Conservation (phyloP, 345 rosid genomes). For the Linum usitatissimum region DNA sequence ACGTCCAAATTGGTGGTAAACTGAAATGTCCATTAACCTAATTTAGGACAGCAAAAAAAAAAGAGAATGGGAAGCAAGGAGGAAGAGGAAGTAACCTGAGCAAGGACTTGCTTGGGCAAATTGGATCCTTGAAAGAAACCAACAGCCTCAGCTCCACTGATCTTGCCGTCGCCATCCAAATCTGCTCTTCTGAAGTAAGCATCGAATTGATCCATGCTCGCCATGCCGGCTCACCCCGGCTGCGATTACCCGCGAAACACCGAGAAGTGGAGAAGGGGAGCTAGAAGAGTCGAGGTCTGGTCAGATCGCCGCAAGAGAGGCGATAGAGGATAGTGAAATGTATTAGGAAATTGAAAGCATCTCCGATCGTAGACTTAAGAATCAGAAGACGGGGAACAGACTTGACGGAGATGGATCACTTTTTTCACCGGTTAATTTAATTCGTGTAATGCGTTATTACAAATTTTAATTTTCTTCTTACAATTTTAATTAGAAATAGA, state of each 20-base stretch:
- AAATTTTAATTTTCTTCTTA: too few relatives aligned
- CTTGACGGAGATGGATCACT: too few relatives aligned
- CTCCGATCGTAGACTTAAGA: too few relatives aligned
- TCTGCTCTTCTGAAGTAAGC: slow-evolving; percentile 77
- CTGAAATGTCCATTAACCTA: not conserved
- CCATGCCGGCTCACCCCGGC: slow-evolving; percentile 5
- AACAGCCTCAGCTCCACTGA: slow-evolving; percentile 90
- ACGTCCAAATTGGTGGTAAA: not conserved
- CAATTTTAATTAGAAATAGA: too few relatives aligned
- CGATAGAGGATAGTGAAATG: not conserved
- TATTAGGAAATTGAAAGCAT: too few relatives aligned
- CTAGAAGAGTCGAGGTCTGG: not conserved
- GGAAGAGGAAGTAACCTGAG: slow-evolving; percentile 43
- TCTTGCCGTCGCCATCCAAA: slow-evolving; percentile 90
- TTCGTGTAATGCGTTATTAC: too few relatives aligned
- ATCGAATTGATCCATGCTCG: slow-evolving; percentile 71
- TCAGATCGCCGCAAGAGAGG: not conserved
- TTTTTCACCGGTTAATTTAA: too few relatives aligned
- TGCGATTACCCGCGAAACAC: not conserved
- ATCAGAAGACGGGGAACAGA: too few relatives aligned
- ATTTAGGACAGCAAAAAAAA: not conserved
- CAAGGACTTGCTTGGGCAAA: slow-evolving; percentile 77
- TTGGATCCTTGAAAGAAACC: slow-evolving; percentile 85
- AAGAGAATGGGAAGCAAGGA: not conserved
- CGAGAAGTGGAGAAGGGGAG: not conserved